Conservation (phyloP, 1,284 basidiomycete species). For the Fomitopsis pinicola region DNA sequence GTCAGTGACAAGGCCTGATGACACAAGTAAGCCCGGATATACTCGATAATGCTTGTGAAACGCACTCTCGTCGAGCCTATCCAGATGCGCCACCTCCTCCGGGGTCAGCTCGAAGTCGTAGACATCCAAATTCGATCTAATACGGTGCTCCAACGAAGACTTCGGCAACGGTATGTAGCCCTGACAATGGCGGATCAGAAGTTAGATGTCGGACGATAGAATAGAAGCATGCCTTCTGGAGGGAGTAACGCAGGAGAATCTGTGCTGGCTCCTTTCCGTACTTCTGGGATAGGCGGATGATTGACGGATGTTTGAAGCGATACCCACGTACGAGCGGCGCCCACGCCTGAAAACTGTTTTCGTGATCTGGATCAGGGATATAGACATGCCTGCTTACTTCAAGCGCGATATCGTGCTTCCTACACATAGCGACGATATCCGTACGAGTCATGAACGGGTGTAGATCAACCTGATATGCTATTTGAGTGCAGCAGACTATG, state of each 20-base stretch:
- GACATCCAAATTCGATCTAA: constrained; percentile 53
- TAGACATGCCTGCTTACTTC: constrained; percentile 45
- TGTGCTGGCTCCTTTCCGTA: constrained; percentile 63
- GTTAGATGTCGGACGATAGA: not conserved
- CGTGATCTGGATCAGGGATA: not conserved
- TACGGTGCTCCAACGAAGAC: constrained; percentile 48
- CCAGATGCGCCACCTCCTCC: constrained; percentile 47
- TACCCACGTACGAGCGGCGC: constrained; percentile 47
- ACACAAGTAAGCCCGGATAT: not conserved
- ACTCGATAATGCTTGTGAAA: not conserved
- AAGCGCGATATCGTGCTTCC: constrained; percentile 53
- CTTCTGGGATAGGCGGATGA: constrained; percentile 41
- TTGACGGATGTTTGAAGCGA: constrained; percentile 44
- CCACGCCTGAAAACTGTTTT: constrained; percentile 39
- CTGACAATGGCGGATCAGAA: constrained; percentile 21
- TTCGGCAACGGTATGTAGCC: constrained; percentile 60
- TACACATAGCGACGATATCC: constrained; percentile 61
- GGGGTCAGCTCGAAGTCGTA: constrained; percentile 54
- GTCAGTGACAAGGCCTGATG: constrained; percentile 42
- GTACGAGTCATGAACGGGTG: constrained; percentile 72
- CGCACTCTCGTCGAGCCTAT: constrained; percentile 53
- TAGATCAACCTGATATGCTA: constrained; percentile 45
- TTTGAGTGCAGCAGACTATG: not conserved
- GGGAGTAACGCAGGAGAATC: constrained; percentile 67
- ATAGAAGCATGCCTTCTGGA: constrained; percentile 61